phyloP scores from a whole-genome alignment of 2,329 filamentous ascomycete genomes.

The Neofusicoccum laricinum region DNA sequence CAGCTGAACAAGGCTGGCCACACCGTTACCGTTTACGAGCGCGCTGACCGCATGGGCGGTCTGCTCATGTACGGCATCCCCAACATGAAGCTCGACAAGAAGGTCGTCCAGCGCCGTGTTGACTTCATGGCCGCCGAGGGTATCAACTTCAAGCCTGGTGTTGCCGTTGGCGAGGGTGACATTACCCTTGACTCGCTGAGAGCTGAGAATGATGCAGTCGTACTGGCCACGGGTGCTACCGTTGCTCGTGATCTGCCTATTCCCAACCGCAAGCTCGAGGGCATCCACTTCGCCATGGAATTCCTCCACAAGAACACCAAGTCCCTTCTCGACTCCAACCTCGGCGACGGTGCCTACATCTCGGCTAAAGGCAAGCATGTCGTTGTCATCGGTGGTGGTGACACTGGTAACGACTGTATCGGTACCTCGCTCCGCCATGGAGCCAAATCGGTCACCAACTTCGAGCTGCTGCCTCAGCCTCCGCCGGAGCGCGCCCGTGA shows the following conservation, averaged over 20 bases:
- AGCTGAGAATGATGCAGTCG: slow-evolving; percentile 73
- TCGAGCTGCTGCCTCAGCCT: slow-evolving; percentile 90
- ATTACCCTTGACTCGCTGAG: slow-evolving; percentile 69
- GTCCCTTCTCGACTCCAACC: slow-evolving; percentile 87
- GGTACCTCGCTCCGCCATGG: slow-evolving; percentile 94
- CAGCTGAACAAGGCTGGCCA: slow-evolving; percentile 94
- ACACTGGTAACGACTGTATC: slow-evolving; percentile 97
- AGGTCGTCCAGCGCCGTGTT: slow-evolving; percentile 89
- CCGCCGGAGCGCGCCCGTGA: slow-evolving; percentile 85
- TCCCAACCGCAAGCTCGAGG: slow-evolving; percentile 80
- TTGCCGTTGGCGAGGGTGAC: slow-evolving; percentile 72
- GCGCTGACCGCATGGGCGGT: slow-evolving; percentile 84
- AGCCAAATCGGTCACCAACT: slow-evolving; percentile 94
- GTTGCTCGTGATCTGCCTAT: slow-evolving; percentile 91
- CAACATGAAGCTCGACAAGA: slow-evolving; percentile 99
- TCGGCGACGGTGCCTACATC: slow-evolving; percentile 81
- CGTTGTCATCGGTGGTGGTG: slow-evolving; percentile 94
- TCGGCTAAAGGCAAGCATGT: slow-evolving; percentile 95
- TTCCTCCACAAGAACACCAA: slow-evolving; percentile 98
- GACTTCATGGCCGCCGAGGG: slow-evolving; percentile 94
- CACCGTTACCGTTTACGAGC: slow-evolving; percentile 85
- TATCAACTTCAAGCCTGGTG: slow-evolving; percentile 74
- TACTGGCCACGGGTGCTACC: slow-evolving; percentile 89
- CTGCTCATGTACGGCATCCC: slow-evolving; percentile 98
- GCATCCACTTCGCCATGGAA: slow-evolving; percentile 95